A percentile compares a stretch with the other conserved stretches of the same genome.
phyloP scores from a whole-genome alignment of 805 yeast genomes.

The Danielozyma ontarioensis region DNA sequence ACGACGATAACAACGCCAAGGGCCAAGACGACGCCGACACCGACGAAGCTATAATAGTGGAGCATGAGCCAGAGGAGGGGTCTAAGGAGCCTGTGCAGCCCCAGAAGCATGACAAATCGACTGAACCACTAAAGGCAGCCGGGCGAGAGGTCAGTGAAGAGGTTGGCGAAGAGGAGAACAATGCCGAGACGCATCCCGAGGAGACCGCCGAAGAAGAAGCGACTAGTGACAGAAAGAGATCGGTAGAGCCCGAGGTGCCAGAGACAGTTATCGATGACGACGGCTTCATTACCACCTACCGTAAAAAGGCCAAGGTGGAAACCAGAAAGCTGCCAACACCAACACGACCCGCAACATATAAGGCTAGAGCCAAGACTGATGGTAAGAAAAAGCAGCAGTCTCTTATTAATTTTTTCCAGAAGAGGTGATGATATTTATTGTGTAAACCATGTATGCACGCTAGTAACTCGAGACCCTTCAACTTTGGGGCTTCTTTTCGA shows the following conservation, averaged over 20 bases:
- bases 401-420: conserved; percentile 13
- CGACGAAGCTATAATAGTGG: neutral
- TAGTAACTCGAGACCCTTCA: neutral
- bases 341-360: too few species aligned
- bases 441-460: neutral
- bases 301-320: conserved; percentile 16
- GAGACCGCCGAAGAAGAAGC: neutral
- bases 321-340: too few species aligned
- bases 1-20: conserved; percentile 4
- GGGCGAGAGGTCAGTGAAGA: neutral
- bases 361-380: too few species aligned
- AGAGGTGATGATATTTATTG: conserved; percentile 3
- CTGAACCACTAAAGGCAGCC: too few species aligned
- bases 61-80: conserved; percentile 4
- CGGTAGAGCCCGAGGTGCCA: neutral
- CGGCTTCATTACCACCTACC: conserved; percentile 43
- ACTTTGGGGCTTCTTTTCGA: too few species aligned
- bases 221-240: neutral
- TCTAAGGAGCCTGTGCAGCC: conserved; percentile 3
- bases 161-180: neutral
- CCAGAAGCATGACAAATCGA: conserved; percentile 2
- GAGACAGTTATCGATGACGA: conserved; percentile 39
- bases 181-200: neutral
- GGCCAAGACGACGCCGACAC: neutral
- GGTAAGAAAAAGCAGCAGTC: conserved; percentile 12